Conservation (phyloP, 768 basidiomycete genomes). For the Tylopilus felleus region DNA sequence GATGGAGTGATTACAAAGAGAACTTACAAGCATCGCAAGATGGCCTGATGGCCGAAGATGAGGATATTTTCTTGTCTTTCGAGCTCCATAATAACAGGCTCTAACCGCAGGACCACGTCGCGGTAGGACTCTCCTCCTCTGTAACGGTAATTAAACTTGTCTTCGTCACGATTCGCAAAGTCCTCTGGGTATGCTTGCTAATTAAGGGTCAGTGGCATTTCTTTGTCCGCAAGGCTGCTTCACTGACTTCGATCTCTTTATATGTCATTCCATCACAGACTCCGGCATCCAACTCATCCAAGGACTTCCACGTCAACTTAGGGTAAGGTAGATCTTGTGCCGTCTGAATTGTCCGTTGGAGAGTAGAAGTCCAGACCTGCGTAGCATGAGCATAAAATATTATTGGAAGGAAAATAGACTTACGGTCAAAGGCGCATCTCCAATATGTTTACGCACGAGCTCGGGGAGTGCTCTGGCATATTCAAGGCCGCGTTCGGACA, state of each 20-base stretch:
- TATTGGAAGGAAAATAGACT: slow-evolving; percentile 18
- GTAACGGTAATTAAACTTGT: slow-evolving; percentile 99
- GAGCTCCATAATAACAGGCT: slow-evolving; percentile 99
- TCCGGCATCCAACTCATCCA: slow-evolving; percentile 97
- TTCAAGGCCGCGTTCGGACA: slow-evolving; percentile 79
- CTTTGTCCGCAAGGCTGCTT: not conserved
- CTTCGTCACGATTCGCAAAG: slow-evolving; percentile 95
- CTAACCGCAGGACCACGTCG: slow-evolving; percentile 91
- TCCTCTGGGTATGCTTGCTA: slow-evolving; percentile 96
- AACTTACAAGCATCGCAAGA: slow-evolving; percentile 72
- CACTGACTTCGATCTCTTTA: slow-evolving; percentile 88
- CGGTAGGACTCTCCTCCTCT: slow-evolving; percentile 97
- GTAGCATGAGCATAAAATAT: not conserved
- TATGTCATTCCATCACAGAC: slow-evolving; percentile 99
- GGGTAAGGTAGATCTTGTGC: slow-evolving; percentile 76
- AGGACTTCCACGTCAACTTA: slow-evolving; percentile 96
- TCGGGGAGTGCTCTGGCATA: slow-evolving; percentile 86
- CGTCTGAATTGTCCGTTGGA: slow-evolving; percentile 90
- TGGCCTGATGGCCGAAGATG: slow-evolving; percentile 95
- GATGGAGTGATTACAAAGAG: not conserved
- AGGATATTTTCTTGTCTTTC: slow-evolving; percentile 97
- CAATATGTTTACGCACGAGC: slow-evolving; percentile 87
- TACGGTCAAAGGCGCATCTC: slow-evolving; percentile 83
- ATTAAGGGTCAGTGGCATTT: not conserved
- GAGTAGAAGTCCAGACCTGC: slow-evolving; percentile 98